Conservation (phyloP, 2,329 filamentous ascomycete genomes). For the Claviceps africana region DNA sequence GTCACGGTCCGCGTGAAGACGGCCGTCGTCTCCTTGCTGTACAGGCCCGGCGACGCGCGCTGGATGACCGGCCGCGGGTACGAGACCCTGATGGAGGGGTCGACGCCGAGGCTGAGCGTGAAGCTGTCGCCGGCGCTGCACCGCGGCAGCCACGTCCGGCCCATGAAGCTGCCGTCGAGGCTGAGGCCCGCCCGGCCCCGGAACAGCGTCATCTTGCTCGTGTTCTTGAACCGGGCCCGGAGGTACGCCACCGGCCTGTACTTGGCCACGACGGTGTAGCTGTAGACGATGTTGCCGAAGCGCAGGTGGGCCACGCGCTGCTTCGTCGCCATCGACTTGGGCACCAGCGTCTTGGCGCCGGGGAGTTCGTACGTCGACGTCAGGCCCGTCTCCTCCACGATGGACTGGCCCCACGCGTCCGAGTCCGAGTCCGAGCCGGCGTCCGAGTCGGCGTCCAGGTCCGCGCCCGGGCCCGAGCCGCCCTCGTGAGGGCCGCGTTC, state of each 20-base stretch:
- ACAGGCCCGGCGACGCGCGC: constrained; percentile 32
- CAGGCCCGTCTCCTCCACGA: constrained; percentile 39
- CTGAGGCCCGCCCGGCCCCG: constrained; percentile 38
- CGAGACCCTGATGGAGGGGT: constrained; percentile 36
- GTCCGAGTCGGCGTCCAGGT: neutral
- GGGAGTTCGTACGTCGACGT: constrained; percentile 44
- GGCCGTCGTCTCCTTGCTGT: constrained; percentile 34
- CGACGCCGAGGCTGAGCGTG: constrained; percentile 38
- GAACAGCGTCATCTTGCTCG: constrained; percentile 36
- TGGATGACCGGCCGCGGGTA: constrained; percentile 41
- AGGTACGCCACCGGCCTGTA: constrained; percentile 42
- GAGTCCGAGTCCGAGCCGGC: constrained; percentile 16
- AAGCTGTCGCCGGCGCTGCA: constrained; percentile 39
- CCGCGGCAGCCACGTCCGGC: constrained; percentile 36
- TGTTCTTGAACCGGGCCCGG: constrained; percentile 37
- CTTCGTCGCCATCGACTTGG: constrained; percentile 31
- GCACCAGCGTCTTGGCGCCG: constrained; percentile 35
- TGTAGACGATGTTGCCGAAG: constrained; percentile 33
- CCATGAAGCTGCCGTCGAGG: constrained; percentile 43
- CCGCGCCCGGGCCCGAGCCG: too few relatives aligned
- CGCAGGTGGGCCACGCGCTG: constrained; percentile 40
- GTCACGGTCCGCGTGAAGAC: constrained; percentile 32
- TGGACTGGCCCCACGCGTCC: constrained; percentile 17
- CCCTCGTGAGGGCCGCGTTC: too few relatives aligned
- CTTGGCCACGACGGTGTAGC: constrained; percentile 41